Percentiles rank a stretch among this genome's conserved stretches.
Conservation (phyloP, 305 asterid genomes). For the Rubia balearica region DNA sequence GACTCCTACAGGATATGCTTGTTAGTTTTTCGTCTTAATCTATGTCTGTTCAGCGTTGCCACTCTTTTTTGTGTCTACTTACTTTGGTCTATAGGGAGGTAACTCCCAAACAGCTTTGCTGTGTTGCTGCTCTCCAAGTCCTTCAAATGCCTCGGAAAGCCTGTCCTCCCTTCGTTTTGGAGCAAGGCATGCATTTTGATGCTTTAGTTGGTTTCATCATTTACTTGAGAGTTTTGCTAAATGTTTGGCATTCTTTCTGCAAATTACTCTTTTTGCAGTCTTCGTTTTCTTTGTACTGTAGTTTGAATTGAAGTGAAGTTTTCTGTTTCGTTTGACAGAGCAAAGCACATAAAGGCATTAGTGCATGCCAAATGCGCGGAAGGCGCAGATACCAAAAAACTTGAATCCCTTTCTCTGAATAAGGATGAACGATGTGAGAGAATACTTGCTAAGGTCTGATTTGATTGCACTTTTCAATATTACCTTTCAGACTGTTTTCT, state of each 20-base stretch:
- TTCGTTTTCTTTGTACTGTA: conserved; percentile 3
- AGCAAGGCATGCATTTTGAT: conserved; percentile 49
- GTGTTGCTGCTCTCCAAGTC: conserved; percentile 91
- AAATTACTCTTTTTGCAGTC: background rate
- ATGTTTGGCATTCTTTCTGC: background rate
- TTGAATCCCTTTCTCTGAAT: conserved; percentile 17
- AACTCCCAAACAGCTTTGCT: conserved; percentile 72
- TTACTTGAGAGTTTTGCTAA: background rate
- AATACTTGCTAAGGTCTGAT: conserved; percentile 50
- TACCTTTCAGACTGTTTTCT: conserved; percentile 6
- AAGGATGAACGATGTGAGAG: conserved; percentile 51
- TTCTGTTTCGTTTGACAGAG: conserved; percentile 39
- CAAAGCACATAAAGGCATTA: conserved; percentile 69
- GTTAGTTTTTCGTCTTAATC: conserved; percentile 38
- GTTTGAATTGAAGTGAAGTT: conserved; percentile 2
- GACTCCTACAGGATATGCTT: conserved; percentile 76
- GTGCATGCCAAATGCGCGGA: conserved; percentile 33
- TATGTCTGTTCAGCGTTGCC: conserved; percentile 14
- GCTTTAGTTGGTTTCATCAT: background rate
- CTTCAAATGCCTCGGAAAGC: conserved; percentile 68
- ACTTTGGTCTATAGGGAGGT: conserved; percentile 54
- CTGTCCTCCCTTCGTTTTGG: conserved; percentile 86
- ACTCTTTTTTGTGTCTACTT: conserved; percentile 20
- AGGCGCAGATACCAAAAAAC: conserved; percentile 30
- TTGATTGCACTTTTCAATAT: conserved; percentile 8